Conservation (phyloP, 192 early-diverging fungal genomes). For the Piromyces finnis region DNA sequence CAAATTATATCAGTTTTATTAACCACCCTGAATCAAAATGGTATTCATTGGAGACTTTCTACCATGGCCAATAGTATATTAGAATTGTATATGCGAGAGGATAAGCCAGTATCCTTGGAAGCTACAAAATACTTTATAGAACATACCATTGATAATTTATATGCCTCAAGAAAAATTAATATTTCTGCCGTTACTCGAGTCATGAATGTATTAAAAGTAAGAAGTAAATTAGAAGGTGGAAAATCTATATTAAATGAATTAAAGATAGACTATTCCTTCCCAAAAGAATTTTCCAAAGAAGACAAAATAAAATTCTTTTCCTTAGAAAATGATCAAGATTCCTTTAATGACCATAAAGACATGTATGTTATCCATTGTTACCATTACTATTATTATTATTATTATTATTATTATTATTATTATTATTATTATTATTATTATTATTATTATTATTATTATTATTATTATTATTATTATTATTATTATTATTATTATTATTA, state of each 20-base stretch:
- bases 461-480: neutral
- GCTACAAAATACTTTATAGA: neutral
- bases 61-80: slow-evolving; percentile 65
- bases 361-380: neutral
- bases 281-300: neutral
- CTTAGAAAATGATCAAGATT: neutral
- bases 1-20: neutral
- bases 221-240: neutral
- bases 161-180: neutral
- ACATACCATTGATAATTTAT: neutral
- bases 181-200: neutral
- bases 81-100: slow-evolving; percentile 44
- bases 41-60: slow-evolving; percentile 66
- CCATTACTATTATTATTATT: no score
- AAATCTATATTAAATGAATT: neutral
- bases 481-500: no score
- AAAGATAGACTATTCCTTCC: neutral
- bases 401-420: no score
- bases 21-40: slow-evolving; percentile 21
- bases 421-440: no score
- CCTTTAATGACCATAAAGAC: neutral
- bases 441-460: neutral
- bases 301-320: neutral
- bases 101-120: slow-evolving; percentile 18
- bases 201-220: neutral